phyloP scores from a whole-genome alignment of 176 grass and related monocot species.

The Eragrostis nindensis region DNA sequence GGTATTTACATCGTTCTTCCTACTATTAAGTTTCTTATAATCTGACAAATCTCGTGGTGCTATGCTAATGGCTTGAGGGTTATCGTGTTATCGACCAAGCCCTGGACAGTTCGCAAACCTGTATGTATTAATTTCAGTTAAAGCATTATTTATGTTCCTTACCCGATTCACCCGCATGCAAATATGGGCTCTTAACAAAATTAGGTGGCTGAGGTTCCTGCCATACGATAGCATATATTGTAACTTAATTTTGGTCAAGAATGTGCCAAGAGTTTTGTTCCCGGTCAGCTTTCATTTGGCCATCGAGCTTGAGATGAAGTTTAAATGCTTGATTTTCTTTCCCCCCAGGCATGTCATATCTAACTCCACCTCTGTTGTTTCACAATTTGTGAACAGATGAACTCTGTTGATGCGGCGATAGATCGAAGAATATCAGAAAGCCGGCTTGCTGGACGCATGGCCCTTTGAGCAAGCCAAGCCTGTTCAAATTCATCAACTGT shows the following conservation, averaged over 20 bases:
- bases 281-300: conserved; percentile 96
- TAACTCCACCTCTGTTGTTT: conserved; percentile 48
- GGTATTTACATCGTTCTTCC: conserved; percentile 70
- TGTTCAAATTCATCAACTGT: conserved; percentile 25
- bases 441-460: conserved; percentile 73
- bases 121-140: conserved; percentile 95
- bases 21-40: conserved; percentile 78
- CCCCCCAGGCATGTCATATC: not conserved
- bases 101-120: conserved; percentile 72
- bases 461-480: conserved; percentile 46
- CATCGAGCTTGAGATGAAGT: conserved; percentile 55
- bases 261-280: conserved; percentile 64
- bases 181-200: conserved; percentile 80
- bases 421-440: conserved; percentile 94
- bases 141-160: conserved; percentile 56
- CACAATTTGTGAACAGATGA: conserved; percentile 72
- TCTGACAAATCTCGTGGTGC: conserved; percentile 84
- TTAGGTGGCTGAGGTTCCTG: conserved; percentile 69
- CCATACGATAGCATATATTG: conserved; percentile 75
- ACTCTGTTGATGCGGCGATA: conserved; percentile 87
- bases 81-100: conserved; percentile 66
- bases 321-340: conserved; percentile 25
- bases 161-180: conserved; percentile 49
- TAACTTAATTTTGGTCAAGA: conserved; percentile 82
- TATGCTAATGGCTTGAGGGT: conserved; percentile 83